Base-by-base conservation (phyloP, 1,284 basidiomycete genomes). In the Ustilago lituana region DNA sequence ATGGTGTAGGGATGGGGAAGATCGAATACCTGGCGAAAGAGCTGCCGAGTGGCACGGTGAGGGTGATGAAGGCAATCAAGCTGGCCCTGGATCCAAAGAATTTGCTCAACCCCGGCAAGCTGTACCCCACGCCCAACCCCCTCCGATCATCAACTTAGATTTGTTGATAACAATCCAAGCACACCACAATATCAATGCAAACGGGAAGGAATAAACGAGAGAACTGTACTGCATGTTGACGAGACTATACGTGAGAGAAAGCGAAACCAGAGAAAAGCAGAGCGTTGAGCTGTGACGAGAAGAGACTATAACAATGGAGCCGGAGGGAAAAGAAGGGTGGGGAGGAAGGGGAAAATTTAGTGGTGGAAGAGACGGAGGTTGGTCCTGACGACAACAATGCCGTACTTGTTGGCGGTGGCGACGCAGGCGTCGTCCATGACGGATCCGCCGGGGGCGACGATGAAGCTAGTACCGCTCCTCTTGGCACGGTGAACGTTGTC, bases 401-500 rank as follows among this genome's bases (percentile, higher is more conserved):
- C 61, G 57, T 80, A 76, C 50, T 64, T 71, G 62, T 82, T 71
- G 17, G 80, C 80, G 0, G 78, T 77, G 26, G 74, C 62, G 19
- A 82, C 68, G 50, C 77, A 80, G 22, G 76, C 79, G 15, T 84
- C 88, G 80, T 99, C 95, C 95, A 98, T 98, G 59, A 98, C 94
- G 74, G 92, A 94, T 51, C 95, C 95, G 52, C 91, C 90, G 1
- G 95, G 94, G 4, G 96, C 96, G 26, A 92, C 94, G 56, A 99
- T 87, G 84, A 95, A 98, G 80, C 85, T 88, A 46, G 93, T 93
- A 1, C 95, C 95, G 67, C 92, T 94, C 85, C 92, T 90, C 82
- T 89, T 87, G 47, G 92, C 93, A 55, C 95, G 87, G 83, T 97
- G 91, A 37, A 99, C 95, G 79, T 98, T 99, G 84, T 98, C 96